Percentiles rank a stretch among this genome's conserved stretches.
phyloP scores from a whole-genome alignment of 768 basidiomycete genomes.

The Panaeolus cyanescens region DNA sequence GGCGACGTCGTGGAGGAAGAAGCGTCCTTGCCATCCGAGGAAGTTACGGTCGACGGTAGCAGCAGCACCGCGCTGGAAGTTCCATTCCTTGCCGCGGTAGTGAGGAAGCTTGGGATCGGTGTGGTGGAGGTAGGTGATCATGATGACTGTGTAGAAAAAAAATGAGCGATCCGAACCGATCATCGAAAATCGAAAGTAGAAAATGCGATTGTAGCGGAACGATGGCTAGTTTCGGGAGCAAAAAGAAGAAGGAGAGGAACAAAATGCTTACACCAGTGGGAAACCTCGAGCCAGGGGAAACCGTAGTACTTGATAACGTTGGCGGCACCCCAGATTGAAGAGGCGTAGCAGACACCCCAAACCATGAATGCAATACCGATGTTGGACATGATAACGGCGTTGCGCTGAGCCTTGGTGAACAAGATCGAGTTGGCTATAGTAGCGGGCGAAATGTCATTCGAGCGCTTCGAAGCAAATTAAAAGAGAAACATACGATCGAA shows the following conservation, averaged over 20 bases:
- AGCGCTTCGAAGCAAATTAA: neutral
- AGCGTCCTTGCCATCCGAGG: conserved; percentile 64
- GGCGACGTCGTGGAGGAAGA: conserved; percentile 68
- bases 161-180: neutral
- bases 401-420: conserved; percentile 54
- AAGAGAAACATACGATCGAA: conserved; percentile 51
- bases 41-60: conserved; percentile 60
- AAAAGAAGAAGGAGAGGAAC: neutral
- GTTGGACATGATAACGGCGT: conserved; percentile 57
- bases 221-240: neutral
- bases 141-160: conserved; percentile 34
- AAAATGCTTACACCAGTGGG: conserved; percentile 51
- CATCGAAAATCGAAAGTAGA: neutral
- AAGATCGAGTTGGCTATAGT: conserved; percentile 53
- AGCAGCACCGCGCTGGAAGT: conserved; percentile 62
- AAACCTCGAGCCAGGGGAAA: conserved; percentile 56
- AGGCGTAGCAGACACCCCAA: conserved; percentile 37
- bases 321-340: conserved; percentile 35
- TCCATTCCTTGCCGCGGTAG: conserved; percentile 60
- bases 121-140: conserved; percentile 68
- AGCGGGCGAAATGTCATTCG: neutral
- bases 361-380: conserved; percentile 54
- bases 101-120: conserved; percentile 60
- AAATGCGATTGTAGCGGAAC: neutral
- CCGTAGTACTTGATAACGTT: conserved; percentile 51